These are phyloP conservation scores for Aureobasidium sp. DNA, from an alignment of 2,329 filamentous ascomycete genomes.

Conservation along the genomic window DNA sequence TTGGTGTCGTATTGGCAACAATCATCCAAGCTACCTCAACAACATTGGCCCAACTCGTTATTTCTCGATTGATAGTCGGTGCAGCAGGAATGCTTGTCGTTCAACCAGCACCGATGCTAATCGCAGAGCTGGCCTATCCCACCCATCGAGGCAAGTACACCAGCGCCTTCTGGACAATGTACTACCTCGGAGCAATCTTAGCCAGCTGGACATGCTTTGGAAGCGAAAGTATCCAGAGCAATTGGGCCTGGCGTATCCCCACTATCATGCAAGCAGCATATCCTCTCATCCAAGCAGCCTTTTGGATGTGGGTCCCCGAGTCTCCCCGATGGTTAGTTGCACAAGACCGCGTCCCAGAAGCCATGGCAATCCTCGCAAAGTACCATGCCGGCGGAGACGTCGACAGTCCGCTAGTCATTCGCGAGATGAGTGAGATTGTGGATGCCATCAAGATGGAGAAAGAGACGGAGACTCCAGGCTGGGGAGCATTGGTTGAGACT, in stretches of 20 bases:
- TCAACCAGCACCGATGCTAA: slow-evolving; percentile 24
- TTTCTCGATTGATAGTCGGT: slow-evolving; percentile 35
- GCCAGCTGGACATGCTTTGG: slow-evolving; percentile 59
- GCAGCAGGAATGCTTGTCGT: slow-evolving; percentile 29
- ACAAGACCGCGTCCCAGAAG: slow-evolving; percentile 57
- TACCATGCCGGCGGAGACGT: slow-evolving; percentile 56
- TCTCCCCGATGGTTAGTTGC: slow-evolving; percentile 58
- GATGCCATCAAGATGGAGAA: slow-evolving; percentile 55
- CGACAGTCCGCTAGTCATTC: slow-evolving; percentile 51
- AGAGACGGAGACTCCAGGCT: slow-evolving; percentile 32
- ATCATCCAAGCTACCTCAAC: slow-evolving; percentile 29
- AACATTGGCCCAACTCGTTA: slow-evolving; percentile 28
- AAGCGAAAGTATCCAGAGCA: slow-evolving; percentile 48
- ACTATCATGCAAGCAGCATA: slow-evolving; percentile 45
- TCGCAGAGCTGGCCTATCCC: slow-evolving; percentile 42
- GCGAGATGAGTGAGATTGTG: slow-evolving; percentile 60
- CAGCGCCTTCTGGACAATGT: slow-evolving; percentile 36
- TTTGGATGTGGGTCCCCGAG: slow-evolving; percentile 59
- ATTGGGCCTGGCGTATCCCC: slow-evolving; percentile 47
- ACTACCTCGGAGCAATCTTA: slow-evolving; percentile 52
- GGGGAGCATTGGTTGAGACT: slow-evolving; percentile 54
- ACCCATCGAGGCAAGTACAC: slow-evolving; percentile 32
- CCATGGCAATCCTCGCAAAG: slow-evolving; percentile 54
- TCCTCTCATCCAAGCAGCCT: slow-evolving; percentile 36
- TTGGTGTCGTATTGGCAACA: slow-evolving; percentile 29